Evolutionary conservation across 306 rosid species (phyloP).

Genomic region (Pyrus betulifolia): DNA sequence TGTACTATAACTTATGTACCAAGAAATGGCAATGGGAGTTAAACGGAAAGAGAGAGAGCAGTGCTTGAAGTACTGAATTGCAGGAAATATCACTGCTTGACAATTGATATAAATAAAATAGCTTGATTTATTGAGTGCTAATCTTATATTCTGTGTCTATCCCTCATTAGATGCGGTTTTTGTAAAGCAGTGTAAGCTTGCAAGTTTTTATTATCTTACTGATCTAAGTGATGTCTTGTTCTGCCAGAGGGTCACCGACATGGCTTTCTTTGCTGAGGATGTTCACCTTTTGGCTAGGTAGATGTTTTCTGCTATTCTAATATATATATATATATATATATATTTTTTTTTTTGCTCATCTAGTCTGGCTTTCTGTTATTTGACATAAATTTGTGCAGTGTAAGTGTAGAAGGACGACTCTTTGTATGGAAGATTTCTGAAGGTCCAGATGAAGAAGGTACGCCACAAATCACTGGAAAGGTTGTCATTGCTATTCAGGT

Average conservation of each 20-base stretch:
- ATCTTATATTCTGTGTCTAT: neutral
- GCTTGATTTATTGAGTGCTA: neutral
- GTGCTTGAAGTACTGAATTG: neutral
- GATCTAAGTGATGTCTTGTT: slow-evolving; percentile 16
- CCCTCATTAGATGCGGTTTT: neutral
- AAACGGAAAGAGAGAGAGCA: neutral
- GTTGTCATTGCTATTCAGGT: slow-evolving; percentile 70
- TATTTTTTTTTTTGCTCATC: neutral
- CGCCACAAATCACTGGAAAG: slow-evolving; percentile 78
- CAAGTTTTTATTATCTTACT: neutral
- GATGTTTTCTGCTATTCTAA: slow-evolving; percentile 3
- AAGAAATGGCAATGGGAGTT: neutral
- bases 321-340: too few relatives aligned
- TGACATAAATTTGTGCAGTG: slow-evolving; percentile 51
- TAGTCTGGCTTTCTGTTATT: slow-evolving; percentile 6
- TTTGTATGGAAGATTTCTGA: slow-evolving; percentile 92
- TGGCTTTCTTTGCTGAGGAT: slow-evolving; percentile 98
- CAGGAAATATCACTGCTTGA: neutral
- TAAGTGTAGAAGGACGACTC: slow-evolving; percentile 82
- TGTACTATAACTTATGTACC: neutral
- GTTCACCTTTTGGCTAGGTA: slow-evolving; percentile 99
- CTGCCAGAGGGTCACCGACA: slow-evolving; percentile 95
- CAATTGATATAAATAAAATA: neutral
- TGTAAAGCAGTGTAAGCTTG: too few relatives aligned
- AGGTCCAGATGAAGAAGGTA: slow-evolving; percentile 92